Percentiles rank a stretch among this genome's conserved stretches.
Evolutionary conservation across 306 rosid species (phyloP).

Genomic region (Rosa persica): DNA sequence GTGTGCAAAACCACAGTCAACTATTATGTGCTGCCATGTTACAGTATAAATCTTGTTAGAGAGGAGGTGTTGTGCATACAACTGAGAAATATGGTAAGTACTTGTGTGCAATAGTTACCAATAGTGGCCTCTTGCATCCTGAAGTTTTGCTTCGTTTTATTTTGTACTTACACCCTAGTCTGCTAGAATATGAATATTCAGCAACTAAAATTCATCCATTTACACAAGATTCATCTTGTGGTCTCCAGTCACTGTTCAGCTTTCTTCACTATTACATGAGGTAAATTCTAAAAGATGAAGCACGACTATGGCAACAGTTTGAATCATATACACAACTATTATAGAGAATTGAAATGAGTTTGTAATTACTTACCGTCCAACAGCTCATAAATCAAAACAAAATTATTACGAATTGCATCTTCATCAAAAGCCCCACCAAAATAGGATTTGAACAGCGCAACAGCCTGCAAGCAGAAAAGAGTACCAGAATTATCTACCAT

Average conservation of each 20-base stretch:
- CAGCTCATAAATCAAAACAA: conserved; percentile 94
- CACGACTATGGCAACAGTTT: too few relatives aligned
- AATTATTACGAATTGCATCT: conserved; percentile 98
- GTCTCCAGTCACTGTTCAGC: neutral
- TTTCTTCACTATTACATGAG: neutral
- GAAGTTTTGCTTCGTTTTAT: neutral
- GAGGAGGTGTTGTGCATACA: neutral
- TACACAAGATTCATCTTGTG: neutral
- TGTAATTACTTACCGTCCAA: conserved; percentile 69
- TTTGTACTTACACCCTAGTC: neutral
- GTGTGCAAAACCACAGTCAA: neutral
- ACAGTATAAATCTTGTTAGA: neutral
- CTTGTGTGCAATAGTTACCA: neutral
- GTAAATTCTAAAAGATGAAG: neutral
- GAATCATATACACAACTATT: neutral
- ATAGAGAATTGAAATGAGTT: neutral
- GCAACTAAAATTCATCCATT: neutral
- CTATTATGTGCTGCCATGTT: neutral
- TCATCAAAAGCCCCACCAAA: conserved; percentile 99
- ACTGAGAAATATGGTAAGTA: neutral
- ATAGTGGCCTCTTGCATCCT: neutral
- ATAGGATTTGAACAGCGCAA: conserved; percentile 91
- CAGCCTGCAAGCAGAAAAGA: conserved; percentile 60
- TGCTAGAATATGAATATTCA: neutral
- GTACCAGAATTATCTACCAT: conserved; percentile 21